Percentiles rank a stretch among this genome's conserved stretches.
These are phyloP conservation scores for Spiromastix sp. DNA, from an alignment of 2,329 filamentous ascomycete genomes.

Conservation along the genomic window DNA sequence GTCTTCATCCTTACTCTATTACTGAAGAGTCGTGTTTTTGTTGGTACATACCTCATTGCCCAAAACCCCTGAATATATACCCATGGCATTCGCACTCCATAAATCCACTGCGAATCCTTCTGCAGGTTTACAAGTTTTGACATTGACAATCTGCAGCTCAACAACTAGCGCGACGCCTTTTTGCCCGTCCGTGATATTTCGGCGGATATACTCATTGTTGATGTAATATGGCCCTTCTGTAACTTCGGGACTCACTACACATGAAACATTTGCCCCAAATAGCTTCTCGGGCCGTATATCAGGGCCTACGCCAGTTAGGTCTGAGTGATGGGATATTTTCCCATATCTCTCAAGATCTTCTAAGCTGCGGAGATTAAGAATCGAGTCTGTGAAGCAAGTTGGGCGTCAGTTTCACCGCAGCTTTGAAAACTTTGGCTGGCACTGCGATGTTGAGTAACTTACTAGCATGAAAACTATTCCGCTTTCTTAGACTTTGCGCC, in stretches of 20 bases:
- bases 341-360: neutral
- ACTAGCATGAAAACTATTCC: neutral
- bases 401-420: no score
- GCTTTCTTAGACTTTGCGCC: neutral
- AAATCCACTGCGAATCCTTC: slow-evolving; percentile 32
- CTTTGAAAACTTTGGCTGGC: no score
- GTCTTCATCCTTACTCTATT: no score
- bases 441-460: neutral
- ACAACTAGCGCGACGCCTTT: neutral
- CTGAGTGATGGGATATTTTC: neutral
- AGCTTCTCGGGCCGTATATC: neutral
- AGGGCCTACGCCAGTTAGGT: neutral
- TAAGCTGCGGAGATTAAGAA: neutral
- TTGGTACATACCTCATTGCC: no score
- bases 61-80: slow-evolving; percentile 34
- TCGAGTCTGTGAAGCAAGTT: no score
- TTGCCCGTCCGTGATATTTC: neutral
- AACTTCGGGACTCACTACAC: neutral
- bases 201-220: neutral
- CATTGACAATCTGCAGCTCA: slow-evolving; percentile 34
- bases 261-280: neutral
- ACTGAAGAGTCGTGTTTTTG: no score
- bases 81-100: slow-evolving; percentile 39
- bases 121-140: slow-evolving; percentile 34
- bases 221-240: neutral